Conservation (phyloP, 1,284 basidiomycete species). For the Cryptococcus sp. region DNA sequence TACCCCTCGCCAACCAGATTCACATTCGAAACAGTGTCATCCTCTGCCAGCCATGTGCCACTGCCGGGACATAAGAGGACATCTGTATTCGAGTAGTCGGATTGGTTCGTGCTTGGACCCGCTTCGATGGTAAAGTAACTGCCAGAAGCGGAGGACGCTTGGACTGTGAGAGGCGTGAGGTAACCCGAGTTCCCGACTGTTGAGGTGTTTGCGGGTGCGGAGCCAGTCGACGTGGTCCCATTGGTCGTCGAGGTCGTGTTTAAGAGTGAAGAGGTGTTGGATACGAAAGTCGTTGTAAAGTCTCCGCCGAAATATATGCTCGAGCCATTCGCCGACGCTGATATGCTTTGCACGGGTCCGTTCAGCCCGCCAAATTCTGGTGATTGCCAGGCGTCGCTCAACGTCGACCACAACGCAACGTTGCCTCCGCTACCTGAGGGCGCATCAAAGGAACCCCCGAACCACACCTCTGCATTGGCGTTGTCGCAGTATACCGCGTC, state of each 20-base stretch:
- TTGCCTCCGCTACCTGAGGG: constrained; percentile 57
- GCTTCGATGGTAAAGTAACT: constrained; percentile 61
- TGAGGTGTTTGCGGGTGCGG: constrained; percentile 57
- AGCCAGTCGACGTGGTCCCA: constrained; percentile 55
- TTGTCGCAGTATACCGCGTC: constrained; percentile 80
- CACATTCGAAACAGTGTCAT: constrained; percentile 69
- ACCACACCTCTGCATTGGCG: constrained; percentile 72
- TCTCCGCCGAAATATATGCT: constrained; percentile 85
- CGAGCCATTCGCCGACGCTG: constrained; percentile 67
- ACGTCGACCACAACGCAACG: constrained; percentile 76
- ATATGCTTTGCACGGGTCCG: constrained; percentile 77
- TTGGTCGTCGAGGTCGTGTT: constrained; percentile 59
- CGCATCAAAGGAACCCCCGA: constrained; percentile 73
- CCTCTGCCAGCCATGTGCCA: constrained; percentile 78
- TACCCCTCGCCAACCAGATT: constrained; percentile 73
- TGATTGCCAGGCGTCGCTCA: constrained; percentile 62
- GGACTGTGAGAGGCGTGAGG: constrained; percentile 79
- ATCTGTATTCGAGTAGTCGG: constrained; percentile 68
- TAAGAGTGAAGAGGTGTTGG: constrained; percentile 58
- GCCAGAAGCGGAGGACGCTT: constrained; percentile 55
- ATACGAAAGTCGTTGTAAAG: constrained; percentile 73
- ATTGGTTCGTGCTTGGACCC: constrained; percentile 66
- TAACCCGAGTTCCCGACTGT: constrained; percentile 86
- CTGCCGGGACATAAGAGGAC: constrained; percentile 77
- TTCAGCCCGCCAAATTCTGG: constrained; percentile 80